Evolutionary conservation across 2,329 filamentous ascomycete genomes (phyloP).

Genomic region (Anthostomella pinea): DNA sequence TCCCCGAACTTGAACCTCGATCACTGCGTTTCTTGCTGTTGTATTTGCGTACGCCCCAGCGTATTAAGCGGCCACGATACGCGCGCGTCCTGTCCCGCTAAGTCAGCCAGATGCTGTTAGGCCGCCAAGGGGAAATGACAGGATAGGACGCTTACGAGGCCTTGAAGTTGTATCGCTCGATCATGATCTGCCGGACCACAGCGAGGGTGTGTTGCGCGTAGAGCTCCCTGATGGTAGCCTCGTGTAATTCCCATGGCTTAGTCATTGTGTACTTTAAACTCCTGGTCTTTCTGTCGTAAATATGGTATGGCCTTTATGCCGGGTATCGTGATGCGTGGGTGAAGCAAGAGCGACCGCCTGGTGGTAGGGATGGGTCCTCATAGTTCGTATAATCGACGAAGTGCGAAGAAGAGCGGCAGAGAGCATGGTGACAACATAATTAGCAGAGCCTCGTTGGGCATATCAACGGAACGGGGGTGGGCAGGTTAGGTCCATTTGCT

Average conservation of each 20-base stretch:
- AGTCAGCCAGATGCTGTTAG: slow-evolving; percentile 15
- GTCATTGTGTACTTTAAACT: slow-evolving; percentile 25
- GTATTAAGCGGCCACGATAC: slow-evolving; percentile 46
- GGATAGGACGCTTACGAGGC: slow-evolving; percentile 39
- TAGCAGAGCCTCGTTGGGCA: too few species aligned
- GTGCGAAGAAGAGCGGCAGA: too few species aligned
- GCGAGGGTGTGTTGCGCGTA: slow-evolving; percentile 26
- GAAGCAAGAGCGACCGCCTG: too few species aligned
- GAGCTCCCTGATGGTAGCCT: slow-evolving; percentile 23
- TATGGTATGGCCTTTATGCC: background rate
- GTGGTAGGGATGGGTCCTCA: too few species aligned
- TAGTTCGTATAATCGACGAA: too few species aligned
- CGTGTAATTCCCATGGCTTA: slow-evolving; percentile 24
- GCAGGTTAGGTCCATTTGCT: too few species aligned
- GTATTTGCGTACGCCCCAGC: slow-evolving; percentile 48
- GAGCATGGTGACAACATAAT: too few species aligned
- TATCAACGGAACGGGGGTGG: too few species aligned
- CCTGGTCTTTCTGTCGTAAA: background rate
- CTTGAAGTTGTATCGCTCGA: slow-evolving; percentile 30
- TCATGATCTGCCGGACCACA: slow-evolving; percentile 27
- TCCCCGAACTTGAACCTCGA: slow-evolving; percentile 4
- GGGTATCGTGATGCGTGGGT: background rate
- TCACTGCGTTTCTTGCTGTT: slow-evolving; percentile 34
- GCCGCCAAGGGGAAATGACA: background rate
- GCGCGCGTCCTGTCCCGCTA: slow-evolving; percentile 36